Evolutionary conservation across 1,284 basidiomycete species (phyloP).

Genomic region (Rhodotorula sp.): DNA sequence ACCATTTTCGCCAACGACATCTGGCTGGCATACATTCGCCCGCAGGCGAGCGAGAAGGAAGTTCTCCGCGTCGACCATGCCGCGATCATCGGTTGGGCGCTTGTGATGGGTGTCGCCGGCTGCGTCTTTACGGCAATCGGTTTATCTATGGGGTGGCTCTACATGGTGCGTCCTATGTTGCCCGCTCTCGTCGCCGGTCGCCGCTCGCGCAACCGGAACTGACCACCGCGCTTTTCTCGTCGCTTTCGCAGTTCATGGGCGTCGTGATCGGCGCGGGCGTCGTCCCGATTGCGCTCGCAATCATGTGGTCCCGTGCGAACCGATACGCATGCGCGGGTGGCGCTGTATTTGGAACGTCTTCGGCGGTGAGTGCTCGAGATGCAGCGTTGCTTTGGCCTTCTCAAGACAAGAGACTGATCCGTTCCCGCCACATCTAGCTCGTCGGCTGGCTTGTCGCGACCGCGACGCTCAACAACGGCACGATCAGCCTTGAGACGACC

Average conservation of each 20-base stretch:
- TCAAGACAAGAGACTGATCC: too few species aligned
- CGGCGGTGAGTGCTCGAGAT: neutral
- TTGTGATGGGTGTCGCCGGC: constrained; percentile 77
- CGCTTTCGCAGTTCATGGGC: constrained; percentile 47
- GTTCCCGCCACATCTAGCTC: constrained; percentile 46
- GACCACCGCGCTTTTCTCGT: neutral
- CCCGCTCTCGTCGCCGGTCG: neutral
- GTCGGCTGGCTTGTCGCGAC: constrained; percentile 83
- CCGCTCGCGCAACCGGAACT: neutral
- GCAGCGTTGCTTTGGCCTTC: neutral
- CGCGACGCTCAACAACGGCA: constrained; percentile 62
- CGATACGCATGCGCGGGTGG: constrained; percentile 73
- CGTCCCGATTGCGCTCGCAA: constrained; percentile 71
- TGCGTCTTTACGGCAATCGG: constrained; percentile 85
- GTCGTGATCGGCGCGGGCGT: constrained; percentile 70
- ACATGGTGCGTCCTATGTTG: neutral
- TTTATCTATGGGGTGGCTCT: constrained; percentile 76
- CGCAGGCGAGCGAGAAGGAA: constrained; percentile 59
- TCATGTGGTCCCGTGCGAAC: constrained; percentile 80
- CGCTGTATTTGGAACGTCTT: neutral
- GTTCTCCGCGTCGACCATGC: constrained; percentile 58
- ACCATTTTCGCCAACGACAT: constrained; percentile 57
- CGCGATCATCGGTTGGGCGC: constrained; percentile 56
- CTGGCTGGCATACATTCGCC: constrained; percentile 67
- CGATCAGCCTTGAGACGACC: constrained; percentile 65